These are phyloP conservation scores for Rubroshorea leprosula DNA, from an alignment of 345 rosid species.

Conservation along the genomic window DNA sequence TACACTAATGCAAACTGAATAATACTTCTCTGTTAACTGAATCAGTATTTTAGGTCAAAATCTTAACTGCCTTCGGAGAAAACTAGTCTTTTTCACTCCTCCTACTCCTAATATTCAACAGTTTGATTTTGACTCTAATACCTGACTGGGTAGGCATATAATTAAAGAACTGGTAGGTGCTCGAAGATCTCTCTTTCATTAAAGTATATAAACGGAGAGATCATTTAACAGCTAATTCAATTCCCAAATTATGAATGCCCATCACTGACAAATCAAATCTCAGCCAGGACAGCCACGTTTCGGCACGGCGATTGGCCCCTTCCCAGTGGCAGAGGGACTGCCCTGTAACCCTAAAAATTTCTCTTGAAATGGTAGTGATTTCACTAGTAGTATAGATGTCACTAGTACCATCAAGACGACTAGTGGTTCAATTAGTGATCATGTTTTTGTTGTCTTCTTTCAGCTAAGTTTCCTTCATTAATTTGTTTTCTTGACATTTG, in stretches of 20 bases:
- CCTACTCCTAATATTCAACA: slow-evolving; percentile 5
- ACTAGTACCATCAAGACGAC: slow-evolving; percentile 7
- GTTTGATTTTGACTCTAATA: slow-evolving; percentile 15
- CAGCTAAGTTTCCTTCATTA: slow-evolving; percentile 10
- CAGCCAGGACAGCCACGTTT: slow-evolving; percentile 6
- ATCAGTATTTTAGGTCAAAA: too few relatives aligned
- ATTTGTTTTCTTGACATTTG: slow-evolving; percentile 5
- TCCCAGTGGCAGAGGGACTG: not conserved
- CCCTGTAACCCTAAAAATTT: not conserved
- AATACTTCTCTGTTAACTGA: too few relatives aligned
- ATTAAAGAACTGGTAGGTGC: slow-evolving; percentile 14
- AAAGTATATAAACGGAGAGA: not conserved
- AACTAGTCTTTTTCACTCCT: too few relatives aligned
- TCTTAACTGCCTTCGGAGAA: too few relatives aligned
- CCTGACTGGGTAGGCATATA: slow-evolving; percentile 9
- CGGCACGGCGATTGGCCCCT: not conserved
- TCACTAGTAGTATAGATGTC: slow-evolving; percentile 14
- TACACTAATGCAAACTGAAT: too few relatives aligned
- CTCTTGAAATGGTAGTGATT: too few relatives aligned
- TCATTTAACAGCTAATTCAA: slow-evolving; percentile 4
- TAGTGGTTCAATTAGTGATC: slow-evolving; percentile 18
- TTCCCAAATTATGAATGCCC: slow-evolving; percentile 1
- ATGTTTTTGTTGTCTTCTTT: slow-evolving; percentile 15
- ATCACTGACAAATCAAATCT: not conserved
- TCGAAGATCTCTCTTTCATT: slow-evolving; percentile 9